These are phyloP conservation scores for Elaeagnus macrophylla DNA, from an alignment of 306 rosid genomes.

Conservation along the genomic window DNA sequence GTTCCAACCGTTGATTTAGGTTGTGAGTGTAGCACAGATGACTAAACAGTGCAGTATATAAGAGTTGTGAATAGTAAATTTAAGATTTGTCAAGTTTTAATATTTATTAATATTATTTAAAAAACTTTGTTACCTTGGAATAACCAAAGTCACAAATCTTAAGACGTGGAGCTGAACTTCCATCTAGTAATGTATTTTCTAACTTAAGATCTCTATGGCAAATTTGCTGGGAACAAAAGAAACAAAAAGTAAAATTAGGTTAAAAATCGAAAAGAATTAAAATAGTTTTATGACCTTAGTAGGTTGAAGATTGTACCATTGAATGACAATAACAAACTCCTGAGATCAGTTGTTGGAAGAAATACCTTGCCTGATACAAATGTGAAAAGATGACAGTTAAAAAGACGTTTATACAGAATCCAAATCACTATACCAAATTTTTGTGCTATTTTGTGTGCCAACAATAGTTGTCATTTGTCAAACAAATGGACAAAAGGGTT, in stretches of 20 bases:
- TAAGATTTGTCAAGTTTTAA: neutral
- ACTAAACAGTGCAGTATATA: conserved; percentile 33
- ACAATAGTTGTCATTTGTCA: no score
- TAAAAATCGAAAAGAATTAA: neutral
- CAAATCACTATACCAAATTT: neutral
- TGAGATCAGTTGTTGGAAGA: conserved; percentile 88
- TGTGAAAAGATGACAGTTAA: neutral
- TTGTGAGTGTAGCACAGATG: conserved; percentile 92
- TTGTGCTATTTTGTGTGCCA: no score
- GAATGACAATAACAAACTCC: conserved; percentile 97
- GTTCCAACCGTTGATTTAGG: conserved; percentile 99
- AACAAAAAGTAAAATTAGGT: neutral
- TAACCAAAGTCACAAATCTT: conserved; percentile 96
- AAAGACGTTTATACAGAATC: neutral
- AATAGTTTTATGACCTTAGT: no score
- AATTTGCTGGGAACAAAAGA: conserved; percentile 54
- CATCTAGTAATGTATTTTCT: conserved; percentile 94
- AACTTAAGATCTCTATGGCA: conserved; percentile 98
- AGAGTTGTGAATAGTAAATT: neutral
- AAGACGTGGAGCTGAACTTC: conserved; percentile 84
- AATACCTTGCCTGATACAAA: conserved; percentile 65
- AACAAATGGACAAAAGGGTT: no score
- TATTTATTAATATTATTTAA: neutral
- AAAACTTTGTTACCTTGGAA: conserved; percentile 55
- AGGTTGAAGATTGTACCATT: conserved; percentile 38